These are phyloP conservation scores for Acephala macrosclerotiorum DNA, from an alignment of 2,329 filamentous ascomycete species.

Conservation along the genomic window DNA sequence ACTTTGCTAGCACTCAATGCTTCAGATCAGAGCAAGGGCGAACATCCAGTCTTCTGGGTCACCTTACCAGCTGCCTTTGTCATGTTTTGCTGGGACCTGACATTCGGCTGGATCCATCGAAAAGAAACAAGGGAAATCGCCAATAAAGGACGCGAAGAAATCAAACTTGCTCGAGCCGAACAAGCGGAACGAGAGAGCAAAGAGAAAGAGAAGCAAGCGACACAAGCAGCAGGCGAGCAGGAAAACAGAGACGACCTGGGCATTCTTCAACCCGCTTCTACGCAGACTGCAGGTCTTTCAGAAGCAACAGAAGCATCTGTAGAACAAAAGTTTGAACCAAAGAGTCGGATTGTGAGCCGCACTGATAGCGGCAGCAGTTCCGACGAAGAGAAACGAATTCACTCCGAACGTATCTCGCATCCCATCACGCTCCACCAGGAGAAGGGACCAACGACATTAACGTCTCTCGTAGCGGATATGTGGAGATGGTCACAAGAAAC, in stretches of 20 bases:
- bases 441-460: conserved; percentile 53
- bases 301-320: too few relatives aligned
- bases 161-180: conserved; percentile 53
- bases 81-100: conserved; percentile 73
- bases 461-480: conserved; percentile 53
- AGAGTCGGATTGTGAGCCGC: too few relatives aligned
- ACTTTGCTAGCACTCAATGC: conserved; percentile 73
- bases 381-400: neutral
- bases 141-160: conserved; percentile 57
- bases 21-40: conserved; percentile 54
- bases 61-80: conserved; percentile 73
- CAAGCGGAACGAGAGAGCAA: conserved; percentile 23
- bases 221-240: too few relatives aligned
- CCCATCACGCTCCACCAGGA: neutral
- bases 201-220: too few relatives aligned
- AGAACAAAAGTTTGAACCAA: too few relatives aligned
- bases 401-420: neutral
- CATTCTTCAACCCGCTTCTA: too few relatives aligned
- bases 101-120: conserved; percentile 68
- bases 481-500: conserved; percentile 72
- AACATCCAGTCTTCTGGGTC: conserved; percentile 70
- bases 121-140: conserved; percentile 70
- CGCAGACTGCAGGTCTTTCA: too few relatives aligned
- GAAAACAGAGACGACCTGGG: too few relatives aligned
- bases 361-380: too few relatives aligned